A percentile compares a stretch with the other conserved stretches of the same genome.
Evolutionary conservation across 2,329 filamentous ascomycete genomes (phyloP).

Genomic region (Bipolaris bicolor): DNA sequence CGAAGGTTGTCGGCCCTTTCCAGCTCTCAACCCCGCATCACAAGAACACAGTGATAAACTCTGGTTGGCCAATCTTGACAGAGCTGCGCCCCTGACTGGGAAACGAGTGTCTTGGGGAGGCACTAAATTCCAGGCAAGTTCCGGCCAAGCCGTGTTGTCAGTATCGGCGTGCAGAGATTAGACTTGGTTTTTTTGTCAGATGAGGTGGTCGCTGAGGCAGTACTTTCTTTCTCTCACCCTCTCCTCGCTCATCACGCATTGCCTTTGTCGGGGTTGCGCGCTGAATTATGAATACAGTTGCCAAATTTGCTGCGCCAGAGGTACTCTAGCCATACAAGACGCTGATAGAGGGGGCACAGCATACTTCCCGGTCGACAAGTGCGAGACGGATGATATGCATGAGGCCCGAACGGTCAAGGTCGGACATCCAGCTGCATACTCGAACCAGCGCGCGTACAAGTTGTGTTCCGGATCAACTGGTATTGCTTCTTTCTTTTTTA

Average conservation of each 20-base stretch:
- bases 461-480: too few relatives aligned
- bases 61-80: constrained; percentile 23
- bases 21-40: constrained; percentile 27
- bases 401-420: constrained; percentile 18
- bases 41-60: constrained; percentile 22
- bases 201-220: constrained; percentile 18
- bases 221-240: not conserved
- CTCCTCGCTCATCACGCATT: constrained; percentile 6
- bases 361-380: constrained; percentile 9
- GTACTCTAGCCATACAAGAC: constrained; percentile 6
- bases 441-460: not conserved
- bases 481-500: not conserved
- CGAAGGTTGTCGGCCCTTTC: constrained; percentile 8
- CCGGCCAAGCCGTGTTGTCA: constrained; percentile 20
- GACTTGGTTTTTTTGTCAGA: constrained; percentile 23
- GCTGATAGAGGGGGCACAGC: constrained; percentile 6
- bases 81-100: constrained; percentile 16
- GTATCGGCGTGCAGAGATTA: constrained; percentile 21
- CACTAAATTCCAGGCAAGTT: constrained; percentile 7
- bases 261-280: constrained; percentile 3
- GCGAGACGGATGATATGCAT: constrained; percentile 22
- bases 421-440: constrained; percentile 10
- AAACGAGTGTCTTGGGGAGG: constrained; percentile 18
- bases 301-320: constrained; percentile 1
- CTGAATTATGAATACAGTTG: constrained; percentile 12